Conservation (phyloP, 306 rosid species). For the Calophaca sinica region DNA sequence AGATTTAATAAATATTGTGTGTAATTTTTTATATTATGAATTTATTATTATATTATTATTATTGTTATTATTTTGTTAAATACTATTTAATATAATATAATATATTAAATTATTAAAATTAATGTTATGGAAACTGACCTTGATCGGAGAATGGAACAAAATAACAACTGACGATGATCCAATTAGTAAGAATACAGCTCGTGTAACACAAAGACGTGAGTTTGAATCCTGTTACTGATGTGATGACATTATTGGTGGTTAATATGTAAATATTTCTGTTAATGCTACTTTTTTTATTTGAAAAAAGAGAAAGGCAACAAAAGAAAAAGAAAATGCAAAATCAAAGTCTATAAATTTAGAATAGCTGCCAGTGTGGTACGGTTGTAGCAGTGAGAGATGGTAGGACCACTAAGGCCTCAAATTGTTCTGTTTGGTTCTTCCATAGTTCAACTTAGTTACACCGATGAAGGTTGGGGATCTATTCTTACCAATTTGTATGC, state of each 20-base stretch:
- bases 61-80: too few relatives aligned
- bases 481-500: conserved; percentile 69
- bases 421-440: conserved; percentile 94
- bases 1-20: too few relatives aligned
- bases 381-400: conserved; percentile 60
- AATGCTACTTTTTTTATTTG: too few relatives aligned
- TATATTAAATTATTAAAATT: neutral
- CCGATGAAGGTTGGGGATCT: conserved; percentile 80
- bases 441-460: conserved; percentile 69
- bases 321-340: neutral
- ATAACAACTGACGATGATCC: neutral
- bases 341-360: neutral
- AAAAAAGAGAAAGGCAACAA: too few relatives aligned
- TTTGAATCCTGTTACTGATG: too few relatives aligned
- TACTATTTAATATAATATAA: too few relatives aligned
- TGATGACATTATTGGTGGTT: too few relatives aligned
- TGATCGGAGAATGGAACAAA: neutral
- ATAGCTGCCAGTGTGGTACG: neutral
- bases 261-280: too few relatives aligned
- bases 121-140: neutral
- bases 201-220: too few relatives aligned
- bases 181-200: too few relatives aligned
- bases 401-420: conserved; percentile 81
- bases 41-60: too few relatives aligned
- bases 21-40: too few relatives aligned